These are phyloP conservation scores for Ambrosia hybrid DNA, from an alignment of 140 eudicot genomes.

Conservation along the genomic window DNA sequence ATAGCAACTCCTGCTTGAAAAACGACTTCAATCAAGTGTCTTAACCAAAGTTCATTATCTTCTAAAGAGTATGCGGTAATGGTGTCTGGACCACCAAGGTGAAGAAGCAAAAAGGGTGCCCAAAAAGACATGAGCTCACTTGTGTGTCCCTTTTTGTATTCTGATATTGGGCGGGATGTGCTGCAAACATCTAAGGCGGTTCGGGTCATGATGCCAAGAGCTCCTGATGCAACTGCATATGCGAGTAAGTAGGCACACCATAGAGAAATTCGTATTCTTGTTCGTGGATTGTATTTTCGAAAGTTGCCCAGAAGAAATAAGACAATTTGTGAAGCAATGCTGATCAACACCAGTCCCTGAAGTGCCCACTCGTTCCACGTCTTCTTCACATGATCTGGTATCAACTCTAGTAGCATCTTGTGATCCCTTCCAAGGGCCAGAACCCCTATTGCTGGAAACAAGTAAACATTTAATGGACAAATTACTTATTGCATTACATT, in stretches of 20 bases:
- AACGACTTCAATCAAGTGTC: slow-evolving; percentile 26
- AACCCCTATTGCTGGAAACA: slow-evolving; percentile 31
- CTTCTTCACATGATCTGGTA: slow-evolving; percentile 28
- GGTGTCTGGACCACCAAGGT: slow-evolving; percentile 52
- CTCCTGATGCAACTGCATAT: slow-evolving; percentile 40
- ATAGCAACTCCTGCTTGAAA: slow-evolving; percentile 22
- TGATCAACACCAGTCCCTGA: slow-evolving; percentile 26
- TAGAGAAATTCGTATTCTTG: slow-evolving; percentile 22
- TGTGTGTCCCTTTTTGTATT: background rate
- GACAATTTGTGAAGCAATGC: slow-evolving; percentile 29
- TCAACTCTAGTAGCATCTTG: slow-evolving; percentile 30
- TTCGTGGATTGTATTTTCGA: slow-evolving; percentile 22
- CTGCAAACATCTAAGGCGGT: slow-evolving; percentile 28
- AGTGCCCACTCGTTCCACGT: slow-evolving; percentile 39
- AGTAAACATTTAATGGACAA: background rate
- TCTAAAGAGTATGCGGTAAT: slow-evolving; percentile 48
- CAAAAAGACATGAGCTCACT: slow-evolving; percentile 41
- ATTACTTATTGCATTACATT: no score
- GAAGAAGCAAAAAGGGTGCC: slow-evolving; percentile 45
- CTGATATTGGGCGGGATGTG: slow-evolving; percentile 15
- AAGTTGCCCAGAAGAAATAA: slow-evolving; percentile 13
- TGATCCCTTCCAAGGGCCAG: slow-evolving; percentile 22
- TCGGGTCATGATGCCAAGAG: slow-evolving; percentile 40
- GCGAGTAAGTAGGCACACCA: slow-evolving; percentile 47
- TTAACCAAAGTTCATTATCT: slow-evolving; percentile 48